phyloP scores from a whole-genome alignment of 345 rosid genomes.

The Pugionium dolabratum region DNA sequence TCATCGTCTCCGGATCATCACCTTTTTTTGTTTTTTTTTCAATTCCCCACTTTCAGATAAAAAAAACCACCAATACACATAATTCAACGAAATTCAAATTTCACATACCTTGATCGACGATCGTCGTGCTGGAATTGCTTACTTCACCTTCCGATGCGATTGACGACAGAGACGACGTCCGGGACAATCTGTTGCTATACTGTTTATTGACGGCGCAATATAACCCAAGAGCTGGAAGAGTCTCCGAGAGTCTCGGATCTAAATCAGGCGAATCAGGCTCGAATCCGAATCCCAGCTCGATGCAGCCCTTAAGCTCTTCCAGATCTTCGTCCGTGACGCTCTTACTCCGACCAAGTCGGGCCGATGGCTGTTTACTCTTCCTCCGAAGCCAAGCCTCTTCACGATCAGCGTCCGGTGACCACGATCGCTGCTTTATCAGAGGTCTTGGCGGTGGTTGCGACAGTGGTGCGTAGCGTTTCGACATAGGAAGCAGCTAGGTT shows the following conservation, averaged over 20 bases:
- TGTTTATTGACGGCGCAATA: slow-evolving; percentile 75
- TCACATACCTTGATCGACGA: slow-evolving; percentile 60
- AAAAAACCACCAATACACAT: background rate
- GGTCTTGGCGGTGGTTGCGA: slow-evolving; percentile 38
- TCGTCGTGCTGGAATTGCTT: slow-evolving; percentile 41
- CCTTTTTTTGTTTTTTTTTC: slow-evolving; percentile 37
- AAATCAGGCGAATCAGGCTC: slow-evolving; percentile 58
- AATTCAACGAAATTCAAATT: background rate
- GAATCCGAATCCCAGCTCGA: slow-evolving; percentile 89
- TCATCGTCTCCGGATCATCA: slow-evolving; percentile 72
- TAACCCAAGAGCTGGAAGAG: slow-evolving; percentile 73
- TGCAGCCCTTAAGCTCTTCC: slow-evolving; percentile 79
- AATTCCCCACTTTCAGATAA: slow-evolving; percentile 17
- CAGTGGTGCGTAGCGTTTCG: slow-evolving; percentile 37
- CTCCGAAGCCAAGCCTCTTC: slow-evolving; percentile 76
- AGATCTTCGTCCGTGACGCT: slow-evolving; percentile 82
- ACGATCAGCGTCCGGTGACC: slow-evolving; percentile 76
- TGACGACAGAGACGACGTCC: slow-evolving; percentile 64
- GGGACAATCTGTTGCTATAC: slow-evolving; percentile 51
- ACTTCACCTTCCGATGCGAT: slow-evolving; percentile 50
- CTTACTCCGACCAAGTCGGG: slow-evolving; percentile 37
- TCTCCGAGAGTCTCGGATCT: slow-evolving; percentile 63
- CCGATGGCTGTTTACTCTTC: slow-evolving; percentile 37
- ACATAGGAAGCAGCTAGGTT: slow-evolving; percentile 30
- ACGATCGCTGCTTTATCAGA: slow-evolving; percentile 63